phyloP scores from a whole-genome alignment of 352 stramenopile genomes.

The Globisporangium mamillatum region DNA sequence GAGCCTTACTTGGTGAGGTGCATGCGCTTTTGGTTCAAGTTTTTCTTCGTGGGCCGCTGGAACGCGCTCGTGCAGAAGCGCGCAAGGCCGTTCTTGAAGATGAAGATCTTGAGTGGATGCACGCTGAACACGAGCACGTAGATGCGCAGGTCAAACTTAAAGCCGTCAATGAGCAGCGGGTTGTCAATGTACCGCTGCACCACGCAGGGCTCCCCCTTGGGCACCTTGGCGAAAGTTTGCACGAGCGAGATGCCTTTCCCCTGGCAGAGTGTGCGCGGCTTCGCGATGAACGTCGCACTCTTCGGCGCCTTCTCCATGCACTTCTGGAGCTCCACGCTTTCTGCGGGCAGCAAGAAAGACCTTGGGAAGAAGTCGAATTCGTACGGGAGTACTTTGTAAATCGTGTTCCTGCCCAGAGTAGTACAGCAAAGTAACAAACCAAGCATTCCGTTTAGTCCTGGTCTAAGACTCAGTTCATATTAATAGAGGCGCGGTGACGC shows the following conservation, averaged over 20 bases:
- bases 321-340: constrained; percentile 31
- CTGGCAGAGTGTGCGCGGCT: constrained; percentile 39
- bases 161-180: constrained; percentile 89
- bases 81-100: constrained; percentile 85
- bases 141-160: constrained; percentile 93
- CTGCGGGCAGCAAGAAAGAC: constrained; percentile 36
- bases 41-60: constrained; percentile 31
- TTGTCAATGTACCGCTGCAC: constrained; percentile 87
- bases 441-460: background rate
- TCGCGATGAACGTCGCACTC: constrained; percentile 43
- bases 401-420: constrained; percentile 29
- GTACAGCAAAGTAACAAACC: background rate
- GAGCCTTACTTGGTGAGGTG: constrained; percentile 41
- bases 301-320: constrained; percentile 33
- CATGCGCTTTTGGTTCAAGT: constrained; percentile 43
- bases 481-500: background rate
- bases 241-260: constrained; percentile 45
- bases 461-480: background rate
- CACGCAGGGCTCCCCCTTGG: constrained; percentile 32
- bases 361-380: constrained; percentile 44
- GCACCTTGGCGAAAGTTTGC: constrained; percentile 33
- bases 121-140: constrained; percentile 70
- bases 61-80: constrained; percentile 70
- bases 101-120: constrained; percentile 75
- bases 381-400: constrained; percentile 33